Conservation (phyloP, 2,329 filamentous ascomycete species). For the Ilyonectria sp. region DNA sequence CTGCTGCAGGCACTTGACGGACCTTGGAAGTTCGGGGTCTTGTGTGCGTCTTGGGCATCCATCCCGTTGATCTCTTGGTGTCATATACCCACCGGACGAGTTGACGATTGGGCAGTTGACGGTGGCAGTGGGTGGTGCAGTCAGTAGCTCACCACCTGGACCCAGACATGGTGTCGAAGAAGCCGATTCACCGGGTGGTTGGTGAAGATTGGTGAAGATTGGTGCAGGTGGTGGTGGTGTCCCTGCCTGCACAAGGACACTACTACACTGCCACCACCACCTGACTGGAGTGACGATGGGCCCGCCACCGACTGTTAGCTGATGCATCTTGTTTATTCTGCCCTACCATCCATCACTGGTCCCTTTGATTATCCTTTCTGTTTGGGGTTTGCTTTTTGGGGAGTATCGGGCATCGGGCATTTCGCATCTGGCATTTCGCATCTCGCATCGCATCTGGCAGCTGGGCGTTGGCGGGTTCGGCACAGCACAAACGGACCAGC, state of each 20-base stretch:
- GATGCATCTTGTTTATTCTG: constrained; percentile 6
- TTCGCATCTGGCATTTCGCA: constrained; percentile 2
- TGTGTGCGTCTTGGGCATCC: not conserved
- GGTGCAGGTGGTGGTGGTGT: constrained; percentile 22
- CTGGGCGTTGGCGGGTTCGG: constrained; percentile 1
- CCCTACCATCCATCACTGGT: constrained; percentile 4
- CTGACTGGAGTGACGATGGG: constrained; percentile 27
- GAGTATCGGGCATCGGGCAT: not conserved
- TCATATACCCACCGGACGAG: not conserved
- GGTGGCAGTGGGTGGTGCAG: constrained; percentile 1
- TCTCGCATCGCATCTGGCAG: constrained; percentile 9
- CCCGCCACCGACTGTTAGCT: constrained; percentile 23
- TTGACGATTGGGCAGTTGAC: not conserved
- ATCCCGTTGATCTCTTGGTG: not conserved
- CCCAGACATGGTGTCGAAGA: not conserved
- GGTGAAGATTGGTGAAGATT: not conserved
- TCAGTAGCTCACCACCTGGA: constrained; percentile 9
- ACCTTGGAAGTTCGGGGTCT: constrained; percentile 4
- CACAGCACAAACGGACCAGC: not conserved
- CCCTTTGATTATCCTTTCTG: not conserved
- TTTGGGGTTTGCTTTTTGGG: not conserved
- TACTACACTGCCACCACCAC: constrained; percentile 22
- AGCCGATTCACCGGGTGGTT: not conserved
- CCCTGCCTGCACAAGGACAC: constrained; percentile 19
- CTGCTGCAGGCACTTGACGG: constrained; percentile 13